Base-by-base conservation (phyloP, 2,329 filamentous ascomycete species). In the Cladophialophora immunda region DNA sequence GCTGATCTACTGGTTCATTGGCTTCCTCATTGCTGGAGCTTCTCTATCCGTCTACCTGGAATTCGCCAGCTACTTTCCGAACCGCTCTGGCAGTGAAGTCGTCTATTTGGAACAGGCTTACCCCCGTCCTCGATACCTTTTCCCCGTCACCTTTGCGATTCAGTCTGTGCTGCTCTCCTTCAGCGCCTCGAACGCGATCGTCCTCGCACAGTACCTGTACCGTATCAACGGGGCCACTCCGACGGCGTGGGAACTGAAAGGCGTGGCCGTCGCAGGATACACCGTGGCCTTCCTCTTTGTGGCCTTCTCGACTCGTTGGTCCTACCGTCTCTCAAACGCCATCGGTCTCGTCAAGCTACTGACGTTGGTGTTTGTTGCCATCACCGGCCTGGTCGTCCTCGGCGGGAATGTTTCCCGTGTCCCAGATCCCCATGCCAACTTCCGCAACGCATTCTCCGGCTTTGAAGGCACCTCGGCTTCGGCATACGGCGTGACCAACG, bases 41-140 rank as follows among this genome's bases (percentile, higher is more conserved):
- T 84, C 84, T 1, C 81, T 90, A 2, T 78, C 82, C 0, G 83
- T 89, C 0, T 90, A 90, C 64, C 83, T 90, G 8, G 89, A 91
- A 72, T 85, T 86, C 15, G 84, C 87, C 0, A 82, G 86, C 0
- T 90, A 88, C 68, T 91, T 91, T 66, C 88, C 89, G 0, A 90
- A 85, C 72, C 85, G 89, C 7, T 89, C 86, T 1, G 89, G 89
- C 0, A 84, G 85, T 0, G 87, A 91, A 71, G 88, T 89, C 0
- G 89, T 89, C 0, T 91, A 90, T 70, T 81, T 91, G 0, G 89
- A 91, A 70, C 89, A 91, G 72, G 86, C 87, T 0, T 92, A 85
- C 68, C 88, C 88, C 0, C 82, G 87, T 0, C 89, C 89, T 0
- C 84, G 82, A 62, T 59, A 87, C 73, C 83, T 91, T 67, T 86